phyloP scores from a whole-genome alignment of 176 grass and related monocot species.

The Phoenix dactylifera region DNA sequence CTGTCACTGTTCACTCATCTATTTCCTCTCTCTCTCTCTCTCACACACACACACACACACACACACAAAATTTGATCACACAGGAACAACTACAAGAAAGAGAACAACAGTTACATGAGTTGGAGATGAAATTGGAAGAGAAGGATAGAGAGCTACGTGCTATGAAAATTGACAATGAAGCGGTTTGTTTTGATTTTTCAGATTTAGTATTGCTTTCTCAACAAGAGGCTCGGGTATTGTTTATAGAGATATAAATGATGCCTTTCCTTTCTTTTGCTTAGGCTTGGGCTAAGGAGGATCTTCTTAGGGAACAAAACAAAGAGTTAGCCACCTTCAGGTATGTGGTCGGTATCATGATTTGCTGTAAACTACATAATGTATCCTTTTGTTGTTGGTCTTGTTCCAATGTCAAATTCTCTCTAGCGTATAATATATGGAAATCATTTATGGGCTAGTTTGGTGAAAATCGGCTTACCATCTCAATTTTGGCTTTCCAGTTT shows the following conservation, averaged over 20 bases:
- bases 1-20: no score
- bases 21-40: no score
- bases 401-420: no score
- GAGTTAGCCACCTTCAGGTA: constrained; percentile 78
- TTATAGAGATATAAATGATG: neutral
- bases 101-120: constrained; percentile 72
- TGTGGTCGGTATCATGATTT: neutral
- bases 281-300: constrained; percentile 98
- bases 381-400: no score
- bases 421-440: no score
- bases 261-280: constrained; percentile 26
- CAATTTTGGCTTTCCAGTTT: no score
- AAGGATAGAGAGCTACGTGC: constrained; percentile 67
- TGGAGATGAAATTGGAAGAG: constrained; percentile 79
- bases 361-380: no score
- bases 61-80: neutral
- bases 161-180: constrained; percentile 87
- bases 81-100: constrained; percentile 94
- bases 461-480: no score
- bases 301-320: constrained; percentile 94
- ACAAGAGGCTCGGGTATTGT: no score
- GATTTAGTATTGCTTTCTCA: no score
- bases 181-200: constrained; percentile 39
- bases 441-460: no score
- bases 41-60: no score